phyloP scores from a whole-genome alignment of 352 stramenopile species.

The Phytophthora macrochlamydospora region DNA sequence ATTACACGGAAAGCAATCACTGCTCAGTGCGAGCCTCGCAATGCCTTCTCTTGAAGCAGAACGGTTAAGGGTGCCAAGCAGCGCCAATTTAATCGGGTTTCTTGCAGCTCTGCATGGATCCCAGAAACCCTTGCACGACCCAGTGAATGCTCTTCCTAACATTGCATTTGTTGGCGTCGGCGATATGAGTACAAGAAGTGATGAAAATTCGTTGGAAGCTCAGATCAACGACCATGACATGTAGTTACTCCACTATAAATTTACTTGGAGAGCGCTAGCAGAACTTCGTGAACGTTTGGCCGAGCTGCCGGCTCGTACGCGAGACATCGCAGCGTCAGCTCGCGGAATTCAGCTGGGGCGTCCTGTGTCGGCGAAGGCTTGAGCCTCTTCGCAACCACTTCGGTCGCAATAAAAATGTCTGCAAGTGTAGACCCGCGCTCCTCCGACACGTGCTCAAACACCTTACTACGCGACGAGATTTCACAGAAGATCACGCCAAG shows the following conservation, averaged over 20 bases:
- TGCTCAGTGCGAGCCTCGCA: too few species aligned
- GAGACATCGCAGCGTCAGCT: slow-evolving; percentile 48
- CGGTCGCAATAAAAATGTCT: slow-evolving; percentile 67
- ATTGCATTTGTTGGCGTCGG: too few species aligned
- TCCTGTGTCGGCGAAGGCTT: slow-evolving; percentile 49
- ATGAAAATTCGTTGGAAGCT: too few species aligned
- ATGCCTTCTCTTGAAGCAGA: too few species aligned
- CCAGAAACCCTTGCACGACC: too few species aligned
- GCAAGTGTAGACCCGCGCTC: slow-evolving; percentile 58
- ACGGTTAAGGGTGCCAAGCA: too few species aligned
- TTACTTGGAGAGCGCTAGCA: slow-evolving; percentile 39
- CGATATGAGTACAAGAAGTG: too few species aligned
- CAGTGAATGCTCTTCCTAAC: too few species aligned
- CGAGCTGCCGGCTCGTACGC: slow-evolving; percentile 54
- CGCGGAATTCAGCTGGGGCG: slow-evolving; percentile 47
- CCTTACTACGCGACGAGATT: slow-evolving; percentile 48
- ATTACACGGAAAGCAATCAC: too few species aligned
- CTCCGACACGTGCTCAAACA: slow-evolving; percentile 51
- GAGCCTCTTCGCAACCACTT: slow-evolving; percentile 50
- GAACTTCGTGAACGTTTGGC: slow-evolving; percentile 46
- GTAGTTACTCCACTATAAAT: slow-evolving; percentile 10
- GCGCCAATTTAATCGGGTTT: too few species aligned
- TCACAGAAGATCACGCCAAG: slow-evolving; percentile 80
- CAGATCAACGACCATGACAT: too few species aligned
- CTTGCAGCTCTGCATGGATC: too few species aligned